Evolutionary conservation across 257 asterid genomes (phyloP).

Genomic region (Solanum bulbocastanum): DNA sequence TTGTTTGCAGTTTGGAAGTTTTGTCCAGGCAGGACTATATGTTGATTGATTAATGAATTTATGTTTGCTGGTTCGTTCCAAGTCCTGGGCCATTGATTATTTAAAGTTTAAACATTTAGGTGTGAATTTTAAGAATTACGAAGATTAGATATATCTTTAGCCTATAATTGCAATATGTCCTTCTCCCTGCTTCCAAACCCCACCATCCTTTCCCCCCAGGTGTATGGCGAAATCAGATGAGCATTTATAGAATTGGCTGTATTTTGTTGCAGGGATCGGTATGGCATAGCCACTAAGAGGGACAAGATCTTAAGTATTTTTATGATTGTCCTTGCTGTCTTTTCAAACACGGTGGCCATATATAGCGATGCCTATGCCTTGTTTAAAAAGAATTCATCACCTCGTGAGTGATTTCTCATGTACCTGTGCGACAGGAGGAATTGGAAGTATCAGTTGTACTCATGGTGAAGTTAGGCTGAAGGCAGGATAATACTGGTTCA

Average conservation of each 20-base stretch:
- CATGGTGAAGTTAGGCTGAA: slow-evolving; percentile 5
- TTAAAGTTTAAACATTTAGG: neutral
- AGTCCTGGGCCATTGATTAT: neutral
- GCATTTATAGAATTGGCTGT: neutral
- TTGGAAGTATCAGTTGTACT: neutral
- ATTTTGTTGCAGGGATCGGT: slow-evolving; percentile 61
- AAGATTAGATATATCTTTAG: neutral
- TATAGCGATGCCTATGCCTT: slow-evolving; percentile 88
- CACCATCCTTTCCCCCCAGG: neutral
- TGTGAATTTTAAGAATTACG: neutral
- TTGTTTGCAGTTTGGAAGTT: neutral
- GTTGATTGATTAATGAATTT: neutral
- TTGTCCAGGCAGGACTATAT: neutral
- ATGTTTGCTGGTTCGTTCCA: neutral
- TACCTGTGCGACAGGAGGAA: neutral
- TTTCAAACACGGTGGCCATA: slow-evolving; percentile 78
- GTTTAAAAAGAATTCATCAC: slow-evolving; percentile 61
- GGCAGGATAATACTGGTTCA: neutral
- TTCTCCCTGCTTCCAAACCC: neutral
- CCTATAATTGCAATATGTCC: neutral
- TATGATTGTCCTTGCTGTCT: slow-evolving; percentile 81
- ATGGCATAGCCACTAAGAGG: slow-evolving; percentile 66
- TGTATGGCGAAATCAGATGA: neutral
- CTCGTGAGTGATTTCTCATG: slow-evolving; percentile 25
- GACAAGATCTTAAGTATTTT: slow-evolving; percentile 59